Evolutionary conservation across 257 asterid genomes (phyloP), one percentile per base, ranked within the genome.

Genomic region (Ilex aquifolium): DNA sequence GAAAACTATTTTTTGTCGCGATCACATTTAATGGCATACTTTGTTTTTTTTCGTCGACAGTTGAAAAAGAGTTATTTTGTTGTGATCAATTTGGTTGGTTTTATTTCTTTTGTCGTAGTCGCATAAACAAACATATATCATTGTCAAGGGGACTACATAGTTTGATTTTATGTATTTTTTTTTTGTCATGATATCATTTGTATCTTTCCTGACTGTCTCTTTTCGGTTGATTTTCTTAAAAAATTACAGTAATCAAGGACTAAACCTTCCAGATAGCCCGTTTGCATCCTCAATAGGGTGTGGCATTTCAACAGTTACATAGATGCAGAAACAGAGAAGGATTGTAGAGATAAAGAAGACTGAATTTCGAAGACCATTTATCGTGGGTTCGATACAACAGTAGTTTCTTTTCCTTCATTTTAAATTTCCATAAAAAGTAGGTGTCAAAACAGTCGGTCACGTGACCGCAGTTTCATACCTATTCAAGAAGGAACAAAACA

Each of bases 241-340:
- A 14, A 49, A 7, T 53, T 17, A 1, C 57, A 53, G 57, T 21
- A 17, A 7, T 14, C 57, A n/a, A 53, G 57, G 57, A n/a, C 31
- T 53, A 53, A 10, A 53, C 11, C 57, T 53, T n/a, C 57, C 57
- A 5, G 57, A 53, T 17, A 53, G 57, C 57, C 57, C 57, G 15
- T 53, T 53, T 53, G 30, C 57, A 14, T 53, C 57, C 11, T 27
- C 27, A 21, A 53, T 53, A 2, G 30, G 30, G 57, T 3, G 30
- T 53, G 30, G 57, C 27, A 53, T 53, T 53, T 17, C 57, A n/a
- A 17, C 57, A 53, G 57, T 53, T n/a, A 21, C 11, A 14, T 53
- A 53, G 30, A 10, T n/a, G 14, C 5, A 53, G 57, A 53, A 15
- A 53, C 6, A 53, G 31, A 53, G 15, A 14, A 53, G 30, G 10